Evolutionary conservation across 2,329 filamentous ascomycete genomes (phyloP).

Genomic region (Trichoderma sp.): DNA sequence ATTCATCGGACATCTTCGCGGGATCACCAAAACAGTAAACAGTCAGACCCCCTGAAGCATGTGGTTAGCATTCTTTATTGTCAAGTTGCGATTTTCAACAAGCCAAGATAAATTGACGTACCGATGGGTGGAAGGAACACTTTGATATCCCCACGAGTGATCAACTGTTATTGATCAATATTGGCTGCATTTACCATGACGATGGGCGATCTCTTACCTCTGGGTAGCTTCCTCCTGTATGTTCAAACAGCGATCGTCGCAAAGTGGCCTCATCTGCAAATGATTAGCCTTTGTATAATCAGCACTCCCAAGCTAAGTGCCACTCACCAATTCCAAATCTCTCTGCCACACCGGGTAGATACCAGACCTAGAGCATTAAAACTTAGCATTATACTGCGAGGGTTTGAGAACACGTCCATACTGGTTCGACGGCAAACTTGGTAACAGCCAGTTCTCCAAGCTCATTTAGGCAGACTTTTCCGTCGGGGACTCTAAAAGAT

Average conservation of each 20-base stretch:
- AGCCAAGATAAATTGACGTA: conserved; percentile 31
- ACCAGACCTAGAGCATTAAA: conserved; percentile 58
- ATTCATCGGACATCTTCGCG: conserved; percentile 87
- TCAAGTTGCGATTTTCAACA: too few species aligned
- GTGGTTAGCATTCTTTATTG: neutral
- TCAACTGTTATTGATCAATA: conserved; percentile 54
- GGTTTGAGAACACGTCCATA: conserved; percentile 40
- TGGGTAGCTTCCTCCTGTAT: conserved; percentile 93
- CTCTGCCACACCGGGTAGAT: conserved; percentile 82
- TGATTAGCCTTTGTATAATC: conserved; percentile 28
- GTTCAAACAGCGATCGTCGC: conserved; percentile 84
- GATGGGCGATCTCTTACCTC: conserved; percentile 50
- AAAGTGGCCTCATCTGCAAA: conserved; percentile 74
- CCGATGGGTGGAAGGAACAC: conserved; percentile 92
- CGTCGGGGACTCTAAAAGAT: conserved; percentile 60
- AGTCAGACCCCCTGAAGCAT: conserved; percentile 67
- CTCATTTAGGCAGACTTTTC: conserved; percentile 86
- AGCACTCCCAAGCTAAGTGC: neutral
- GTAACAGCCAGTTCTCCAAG: conserved; percentile 86
- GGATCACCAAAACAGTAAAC: conserved; percentile 98
- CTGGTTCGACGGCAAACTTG: conserved; percentile 95
- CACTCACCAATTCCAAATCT: conserved; percentile 79
- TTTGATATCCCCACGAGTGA: conserved; percentile 92
- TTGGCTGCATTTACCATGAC: neutral
- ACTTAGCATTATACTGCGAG: neutral